Percentiles rank a stretch among this genome's conserved stretches.
Conservation (phyloP, 768 basidiomycete species). For the Trametes punicea region DNA sequence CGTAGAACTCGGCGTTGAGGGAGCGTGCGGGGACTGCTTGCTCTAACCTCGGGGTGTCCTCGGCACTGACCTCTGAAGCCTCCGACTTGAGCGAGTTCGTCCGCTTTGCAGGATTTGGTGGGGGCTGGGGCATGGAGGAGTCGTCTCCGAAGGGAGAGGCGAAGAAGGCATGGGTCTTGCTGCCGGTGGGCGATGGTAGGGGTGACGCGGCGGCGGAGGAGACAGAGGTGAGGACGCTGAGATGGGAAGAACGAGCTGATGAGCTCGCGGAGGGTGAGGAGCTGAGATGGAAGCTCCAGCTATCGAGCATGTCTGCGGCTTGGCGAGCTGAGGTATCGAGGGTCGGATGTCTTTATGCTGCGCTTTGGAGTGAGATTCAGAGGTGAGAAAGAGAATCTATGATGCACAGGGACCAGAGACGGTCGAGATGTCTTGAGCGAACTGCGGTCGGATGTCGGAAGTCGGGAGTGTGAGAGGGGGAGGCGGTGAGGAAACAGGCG, state of each 20-base stretch:
- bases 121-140: conserved; percentile 47
- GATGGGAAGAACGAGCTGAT: conserved; percentile 25
- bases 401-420: not conserved
- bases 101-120: conserved; percentile 22
- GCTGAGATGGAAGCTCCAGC: conserved; percentile 23
- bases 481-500: not conserved
- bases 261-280: conserved; percentile 25
- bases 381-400: not conserved
- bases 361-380: not conserved
- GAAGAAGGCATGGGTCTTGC: conserved; percentile 31
- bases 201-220: conserved; percentile 22
- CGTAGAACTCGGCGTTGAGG: conserved; percentile 28
- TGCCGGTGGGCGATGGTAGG: conserved; percentile 28
- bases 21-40: conserved; percentile 23
- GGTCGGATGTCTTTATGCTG: not conserved
- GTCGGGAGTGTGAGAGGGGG: not conserved
- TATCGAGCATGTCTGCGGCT: conserved; percentile 23
- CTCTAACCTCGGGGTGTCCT: conserved; percentile 22
- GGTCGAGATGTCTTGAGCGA: not conserved
- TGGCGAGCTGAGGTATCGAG: not conserved
- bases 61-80: conserved; percentile 16
- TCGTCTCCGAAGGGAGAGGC: conserved; percentile 43
- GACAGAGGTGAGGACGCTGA: conserved; percentile 26
- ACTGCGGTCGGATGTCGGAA: not conserved
- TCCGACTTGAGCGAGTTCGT: conserved; percentile 14